Conservation (phyloP, 306 rosid species). For the Prunus mira region DNA sequence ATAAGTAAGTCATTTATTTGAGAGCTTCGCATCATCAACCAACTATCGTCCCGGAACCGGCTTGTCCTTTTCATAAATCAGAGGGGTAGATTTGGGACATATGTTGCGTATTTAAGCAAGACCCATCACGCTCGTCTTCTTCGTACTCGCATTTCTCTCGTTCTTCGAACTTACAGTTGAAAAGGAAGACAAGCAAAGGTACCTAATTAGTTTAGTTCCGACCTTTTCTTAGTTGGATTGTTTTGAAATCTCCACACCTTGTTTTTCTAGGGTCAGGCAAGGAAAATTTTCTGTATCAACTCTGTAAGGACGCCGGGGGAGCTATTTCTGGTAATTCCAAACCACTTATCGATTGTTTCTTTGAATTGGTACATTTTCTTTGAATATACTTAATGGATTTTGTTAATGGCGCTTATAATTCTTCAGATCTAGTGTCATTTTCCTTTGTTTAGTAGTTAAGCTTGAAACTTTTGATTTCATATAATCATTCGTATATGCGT, state of each 20-base stretch:
- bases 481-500: background rate
- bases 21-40: background rate
- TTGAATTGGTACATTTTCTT: background rate
- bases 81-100: slow-evolving; percentile 23
- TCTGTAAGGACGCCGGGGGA: background rate
- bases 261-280: too few relatives aligned
- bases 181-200: too few relatives aligned
- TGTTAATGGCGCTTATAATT: background rate
- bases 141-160: slow-evolving; percentile 11
- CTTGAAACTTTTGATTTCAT: background rate
- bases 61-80: slow-evolving; percentile 30
- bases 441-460: background rate
- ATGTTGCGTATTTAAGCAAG: slow-evolving; percentile 47
- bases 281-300: background rate
- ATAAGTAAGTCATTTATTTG: background rate
- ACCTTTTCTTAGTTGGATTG: too few relatives aligned
- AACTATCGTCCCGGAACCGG: background rate
- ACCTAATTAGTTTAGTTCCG: too few relatives aligned
- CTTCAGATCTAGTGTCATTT: background rate
- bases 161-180: background rate
- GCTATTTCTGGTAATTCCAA: background rate
- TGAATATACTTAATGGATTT: background rate
- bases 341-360: background rate
- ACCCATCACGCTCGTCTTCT: slow-evolving; percentile 16
- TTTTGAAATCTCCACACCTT: too few relatives aligned